These are phyloP conservation scores for Trichoderma sp. DNA, from an alignment of 2,329 filamentous ascomycete species.

Conservation along the genomic window DNA sequence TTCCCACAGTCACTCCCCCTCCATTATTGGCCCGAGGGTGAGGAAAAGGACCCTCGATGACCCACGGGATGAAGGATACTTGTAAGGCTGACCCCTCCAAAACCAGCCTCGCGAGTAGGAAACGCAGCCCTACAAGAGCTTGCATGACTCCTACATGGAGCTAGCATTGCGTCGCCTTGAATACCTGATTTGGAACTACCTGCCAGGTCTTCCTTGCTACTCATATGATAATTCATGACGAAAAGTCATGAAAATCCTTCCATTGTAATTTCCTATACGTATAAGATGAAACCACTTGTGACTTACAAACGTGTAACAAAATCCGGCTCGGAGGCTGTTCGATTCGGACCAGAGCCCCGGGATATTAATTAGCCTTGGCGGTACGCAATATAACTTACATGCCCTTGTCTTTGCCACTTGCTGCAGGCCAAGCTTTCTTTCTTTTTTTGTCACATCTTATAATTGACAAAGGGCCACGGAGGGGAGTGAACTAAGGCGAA, in stretches of 20 bases:
- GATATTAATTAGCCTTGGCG: neutral
- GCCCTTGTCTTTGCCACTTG: neutral
- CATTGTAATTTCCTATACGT: neutral
- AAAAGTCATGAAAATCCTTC: neutral
- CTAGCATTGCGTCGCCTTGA: neutral
- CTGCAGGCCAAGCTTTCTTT: neutral
- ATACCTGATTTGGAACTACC: neutral
- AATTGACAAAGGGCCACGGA: neutral
- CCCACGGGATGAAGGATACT: neutral
- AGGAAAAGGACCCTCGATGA: neutral
- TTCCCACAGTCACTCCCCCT: neutral
- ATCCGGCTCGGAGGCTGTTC: neutral
- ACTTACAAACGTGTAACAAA: neutral
- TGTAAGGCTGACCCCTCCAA: constrained; percentile 13
- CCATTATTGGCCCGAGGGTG: neutral
- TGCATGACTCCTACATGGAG: neutral
- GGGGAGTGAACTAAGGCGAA: neutral
- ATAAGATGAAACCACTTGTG: neutral
- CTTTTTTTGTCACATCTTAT: neutral
- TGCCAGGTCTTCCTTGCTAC: too few relatives aligned
- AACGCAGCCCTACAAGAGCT: constrained; percentile 13
- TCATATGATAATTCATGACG: neutral
- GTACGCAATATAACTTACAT: neutral
- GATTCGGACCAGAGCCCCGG: neutral
- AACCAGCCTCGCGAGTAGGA: constrained; percentile 5